Conservation (phyloP, 2,329 filamentous ascomycete genomes). For the Xylariaceae sp. region DNA sequence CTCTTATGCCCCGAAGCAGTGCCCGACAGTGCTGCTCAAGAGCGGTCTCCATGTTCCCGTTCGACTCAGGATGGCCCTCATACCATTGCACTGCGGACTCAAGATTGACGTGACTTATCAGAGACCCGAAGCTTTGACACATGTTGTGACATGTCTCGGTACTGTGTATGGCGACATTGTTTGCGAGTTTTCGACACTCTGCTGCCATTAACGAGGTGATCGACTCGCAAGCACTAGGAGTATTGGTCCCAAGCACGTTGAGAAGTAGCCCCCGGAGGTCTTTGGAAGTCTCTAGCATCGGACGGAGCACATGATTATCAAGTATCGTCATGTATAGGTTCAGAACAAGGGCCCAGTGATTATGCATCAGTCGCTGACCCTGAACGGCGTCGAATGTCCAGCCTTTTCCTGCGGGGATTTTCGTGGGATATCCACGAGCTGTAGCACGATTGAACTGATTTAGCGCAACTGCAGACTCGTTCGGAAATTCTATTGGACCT, state of each 20-base stretch:
- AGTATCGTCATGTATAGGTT: slow-evolving; percentile 19
- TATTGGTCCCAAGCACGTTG: neutral
- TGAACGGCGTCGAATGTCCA: slow-evolving; percentile 16
- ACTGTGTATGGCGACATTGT: slow-evolving; percentile 12
- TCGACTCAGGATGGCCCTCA: slow-evolving; percentile 6
- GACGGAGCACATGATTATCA: slow-evolving; percentile 9
- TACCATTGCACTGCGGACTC: slow-evolving; percentile 19
- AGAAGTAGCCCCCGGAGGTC: neutral
- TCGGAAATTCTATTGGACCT: slow-evolving; percentile 7
- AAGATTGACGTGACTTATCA: slow-evolving; percentile 15
- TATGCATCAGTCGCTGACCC: slow-evolving; percentile 15
- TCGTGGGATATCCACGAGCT: slow-evolving; percentile 16
- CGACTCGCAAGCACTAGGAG: neutral
- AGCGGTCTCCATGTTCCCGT: slow-evolving; percentile 1
- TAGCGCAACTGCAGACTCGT: neutral
- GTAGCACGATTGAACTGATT: slow-evolving; percentile 4
- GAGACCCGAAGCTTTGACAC: slow-evolving; percentile 17
- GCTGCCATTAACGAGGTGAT: slow-evolving; percentile 1
- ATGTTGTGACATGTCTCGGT: slow-evolving; percentile 12
- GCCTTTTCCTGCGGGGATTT: slow-evolving; percentile 1
- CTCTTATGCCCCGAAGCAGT: slow-evolving; percentile 10
- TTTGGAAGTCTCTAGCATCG: slow-evolving; percentile 3
- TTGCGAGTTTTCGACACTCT: slow-evolving; percentile 15
- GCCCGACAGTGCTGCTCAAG: slow-evolving; percentile 13
- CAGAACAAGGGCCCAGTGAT: slow-evolving; percentile 16